Evolutionary conservation across 192 early-diverging fungal genomes (phyloP).

Genomic region (Umbelopsis vinacea): DNA sequence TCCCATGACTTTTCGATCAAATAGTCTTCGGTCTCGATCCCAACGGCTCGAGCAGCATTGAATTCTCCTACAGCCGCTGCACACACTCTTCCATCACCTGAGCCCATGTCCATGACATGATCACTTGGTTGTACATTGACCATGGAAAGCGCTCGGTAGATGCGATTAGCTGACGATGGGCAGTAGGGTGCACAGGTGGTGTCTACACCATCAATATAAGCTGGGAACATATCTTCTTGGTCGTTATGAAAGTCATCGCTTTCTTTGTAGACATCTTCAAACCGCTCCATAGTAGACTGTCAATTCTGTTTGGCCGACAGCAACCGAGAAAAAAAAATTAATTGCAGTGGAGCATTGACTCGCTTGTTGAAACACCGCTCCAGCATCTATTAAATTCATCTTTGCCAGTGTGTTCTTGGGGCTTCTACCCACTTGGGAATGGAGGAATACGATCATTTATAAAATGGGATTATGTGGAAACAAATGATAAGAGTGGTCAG

Average conservation of each 20-base stretch:
- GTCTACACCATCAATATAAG: slow-evolving; percentile 59
- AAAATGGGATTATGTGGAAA: too few relatives aligned
- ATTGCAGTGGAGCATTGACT: neutral
- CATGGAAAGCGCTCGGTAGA: slow-evolving; percentile 51
- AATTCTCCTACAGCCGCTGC: slow-evolving; percentile 52
- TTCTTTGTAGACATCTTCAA: slow-evolving; percentile 12
- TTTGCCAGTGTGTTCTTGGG: too few relatives aligned
- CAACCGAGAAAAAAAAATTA: neutral
- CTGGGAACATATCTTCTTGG: slow-evolving; percentile 47
- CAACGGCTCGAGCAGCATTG: slow-evolving; percentile 45
- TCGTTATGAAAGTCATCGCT: slow-evolving; percentile 16
- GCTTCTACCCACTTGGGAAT: too few relatives aligned
- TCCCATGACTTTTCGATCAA: slow-evolving; percentile 47
- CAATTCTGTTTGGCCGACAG: neutral
- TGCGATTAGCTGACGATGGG: slow-evolving; percentile 58
- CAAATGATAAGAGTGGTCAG: too few relatives aligned
- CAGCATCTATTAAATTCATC: too few relatives aligned
- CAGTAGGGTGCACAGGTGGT: slow-evolving; percentile 58
- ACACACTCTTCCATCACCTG: slow-evolving; percentile 63
- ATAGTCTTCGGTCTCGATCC: slow-evolving; percentile 56
- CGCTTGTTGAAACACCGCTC: too few relatives aligned
- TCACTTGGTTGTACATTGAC: slow-evolving; percentile 45
- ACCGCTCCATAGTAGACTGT: neutral
- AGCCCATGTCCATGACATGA: slow-evolving; percentile 59
- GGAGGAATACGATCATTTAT: too few relatives aligned